Evolutionary conservation across 2,329 filamentous ascomycete genomes (phyloP), one percentile per base, ranked within the genome.

Genomic region (Fusarium sp.): DNA sequence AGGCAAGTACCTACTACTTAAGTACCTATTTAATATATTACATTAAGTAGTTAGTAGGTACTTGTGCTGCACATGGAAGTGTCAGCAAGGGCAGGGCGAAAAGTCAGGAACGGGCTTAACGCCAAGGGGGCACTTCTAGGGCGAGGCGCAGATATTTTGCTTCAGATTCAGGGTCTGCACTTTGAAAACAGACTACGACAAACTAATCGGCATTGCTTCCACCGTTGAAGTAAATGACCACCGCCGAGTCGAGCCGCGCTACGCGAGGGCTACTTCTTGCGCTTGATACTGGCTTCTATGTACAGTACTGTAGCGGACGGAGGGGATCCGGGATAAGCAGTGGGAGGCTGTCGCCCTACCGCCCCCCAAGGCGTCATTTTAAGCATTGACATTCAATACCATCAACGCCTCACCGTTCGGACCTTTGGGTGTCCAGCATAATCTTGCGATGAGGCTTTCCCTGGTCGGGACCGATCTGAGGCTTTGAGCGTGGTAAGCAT

Each of bases 401-500:
- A 47, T 41, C 29, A 35, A 70, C 58, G 66, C 67, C 67, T 67
- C 67, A 64, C 66, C 67, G 58, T 67, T 70, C 64, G 27, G 29
- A n/a, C n/a, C n/a, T n/a, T n/a, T n/a, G n/a, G n/a, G 35, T 36
- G 42, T 41, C 53, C 36, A 49, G 37, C 29, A 33, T 35, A 46
- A 58, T 50, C 15, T 37, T 43, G 47, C 35, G 27, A 42, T 13
- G 11, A 47, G 50, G 36, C 9, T 58, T 41, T 66, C 40, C 61
- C 52, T 64, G 39, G 31, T 21, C 29, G 40, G 21, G 47, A 37
- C 45, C 43, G 29, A 21, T 42, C 37, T 33, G 31, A 33, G 31
- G 13, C 5, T 7, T 15, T 17, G 39, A 57, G 42, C 39, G 42
- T 52, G 25, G 52, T 21, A 29, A 45, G 43, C 29, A 40, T 31